phyloP scores from a whole-genome alignment of 2,329 filamentous ascomycete species.

The Corinectria fuckeliana region DNA sequence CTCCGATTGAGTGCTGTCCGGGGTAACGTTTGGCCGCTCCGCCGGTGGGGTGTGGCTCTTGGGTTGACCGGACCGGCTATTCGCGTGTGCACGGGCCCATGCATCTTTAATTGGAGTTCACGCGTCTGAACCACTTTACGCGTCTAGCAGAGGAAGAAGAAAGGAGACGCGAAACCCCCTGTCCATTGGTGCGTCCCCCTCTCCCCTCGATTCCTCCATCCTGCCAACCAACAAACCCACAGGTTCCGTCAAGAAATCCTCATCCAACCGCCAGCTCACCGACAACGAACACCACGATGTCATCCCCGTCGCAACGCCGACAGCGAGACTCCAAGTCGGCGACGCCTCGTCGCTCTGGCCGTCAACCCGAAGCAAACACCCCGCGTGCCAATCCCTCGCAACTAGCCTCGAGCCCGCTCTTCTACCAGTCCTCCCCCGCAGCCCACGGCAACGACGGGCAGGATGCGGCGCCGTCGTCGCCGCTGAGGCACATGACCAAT shows the following conservation, averaged over 20 bases:
- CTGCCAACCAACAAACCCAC: conserved; percentile 33
- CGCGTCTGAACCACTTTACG: conserved; percentile 49
- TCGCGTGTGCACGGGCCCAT: conserved; percentile 37
- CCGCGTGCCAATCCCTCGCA: conserved; percentile 54
- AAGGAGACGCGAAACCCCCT: conserved; percentile 35
- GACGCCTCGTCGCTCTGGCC: conserved; percentile 50
- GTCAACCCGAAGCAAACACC: conserved; percentile 50
- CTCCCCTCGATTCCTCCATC: conserved; percentile 36
- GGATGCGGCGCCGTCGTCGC: conserved; percentile 54
- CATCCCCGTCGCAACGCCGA: conserved; percentile 54
- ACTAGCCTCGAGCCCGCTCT: conserved; percentile 80
- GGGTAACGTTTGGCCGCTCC: conserved; percentile 43
- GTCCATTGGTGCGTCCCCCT: conserved; percentile 30
- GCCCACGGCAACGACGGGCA: conserved; percentile 35
- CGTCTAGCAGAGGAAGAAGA: conserved; percentile 31
- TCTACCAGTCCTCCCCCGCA: conserved; percentile 65
- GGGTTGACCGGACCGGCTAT: background rate
- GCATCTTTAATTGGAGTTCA: conserved; percentile 18
- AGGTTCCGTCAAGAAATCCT: conserved; percentile 20
- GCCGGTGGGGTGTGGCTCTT: conserved; percentile 3
- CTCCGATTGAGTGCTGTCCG: conserved; percentile 29
- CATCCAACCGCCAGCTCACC: conserved; percentile 13
- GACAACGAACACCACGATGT: conserved; percentile 42
- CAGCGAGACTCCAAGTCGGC: conserved; percentile 53
- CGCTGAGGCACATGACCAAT: conserved; percentile 63